phyloP scores from a whole-genome alignment of 2,329 filamentous ascomycete genomes.

The Verticillium dahliae region DNA sequence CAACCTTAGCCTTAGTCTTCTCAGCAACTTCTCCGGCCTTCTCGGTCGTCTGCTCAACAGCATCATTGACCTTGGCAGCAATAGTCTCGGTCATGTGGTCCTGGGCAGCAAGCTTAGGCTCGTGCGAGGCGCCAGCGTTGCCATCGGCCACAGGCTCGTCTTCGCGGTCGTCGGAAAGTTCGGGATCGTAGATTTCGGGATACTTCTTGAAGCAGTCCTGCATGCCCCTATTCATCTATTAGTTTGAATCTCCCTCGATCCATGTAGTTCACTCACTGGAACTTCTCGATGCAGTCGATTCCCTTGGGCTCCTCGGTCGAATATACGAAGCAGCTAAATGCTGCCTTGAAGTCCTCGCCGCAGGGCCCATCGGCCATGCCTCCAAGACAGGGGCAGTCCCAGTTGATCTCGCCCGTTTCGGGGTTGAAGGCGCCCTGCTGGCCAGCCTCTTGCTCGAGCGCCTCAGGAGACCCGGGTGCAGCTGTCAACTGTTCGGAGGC shows the following conservation, averaged over 20 bases:
- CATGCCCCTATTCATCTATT: conserved; percentile 64
- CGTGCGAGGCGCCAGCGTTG: conserved; percentile 3
- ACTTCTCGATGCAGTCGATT: conserved; percentile 95
- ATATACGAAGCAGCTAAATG: conserved; percentile 98
- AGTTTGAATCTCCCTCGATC: conserved; percentile 12
- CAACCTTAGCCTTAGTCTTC: conserved; percentile 4
- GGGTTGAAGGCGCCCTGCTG: conserved; percentile 95
- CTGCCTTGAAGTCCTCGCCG: conserved; percentile 88
- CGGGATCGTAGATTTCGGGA: conserved; percentile 87
- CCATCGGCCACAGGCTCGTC: conserved; percentile 22
- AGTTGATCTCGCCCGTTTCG: conserved; percentile 99
- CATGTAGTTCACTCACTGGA: conserved; percentile 61
- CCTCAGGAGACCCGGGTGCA: conserved; percentile 34
- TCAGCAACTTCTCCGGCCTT: conserved; percentile 4
- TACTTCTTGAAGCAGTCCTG: conserved; percentile 93
- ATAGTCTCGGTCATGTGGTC: conserved; percentile 3
- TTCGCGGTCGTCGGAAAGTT: conserved; percentile 70
- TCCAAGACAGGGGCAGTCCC: conserved; percentile 95
- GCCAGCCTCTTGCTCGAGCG: conserved; percentile 71
- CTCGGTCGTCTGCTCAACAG: conserved; percentile 2
- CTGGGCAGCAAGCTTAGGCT: neutral
- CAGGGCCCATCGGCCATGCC: conserved; percentile 97
- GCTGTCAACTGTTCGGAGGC: conserved; percentile 11
- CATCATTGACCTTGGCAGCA: conserved; percentile 1
- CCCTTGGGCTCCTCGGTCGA: conserved; percentile 93